A percentile compares a stretch with the other conserved stretches of the same genome.
Evolutionary conservation across 2,329 filamentous ascomycete species (phyloP).

Genomic region (Neofusicoccum cordaticola): DNA sequence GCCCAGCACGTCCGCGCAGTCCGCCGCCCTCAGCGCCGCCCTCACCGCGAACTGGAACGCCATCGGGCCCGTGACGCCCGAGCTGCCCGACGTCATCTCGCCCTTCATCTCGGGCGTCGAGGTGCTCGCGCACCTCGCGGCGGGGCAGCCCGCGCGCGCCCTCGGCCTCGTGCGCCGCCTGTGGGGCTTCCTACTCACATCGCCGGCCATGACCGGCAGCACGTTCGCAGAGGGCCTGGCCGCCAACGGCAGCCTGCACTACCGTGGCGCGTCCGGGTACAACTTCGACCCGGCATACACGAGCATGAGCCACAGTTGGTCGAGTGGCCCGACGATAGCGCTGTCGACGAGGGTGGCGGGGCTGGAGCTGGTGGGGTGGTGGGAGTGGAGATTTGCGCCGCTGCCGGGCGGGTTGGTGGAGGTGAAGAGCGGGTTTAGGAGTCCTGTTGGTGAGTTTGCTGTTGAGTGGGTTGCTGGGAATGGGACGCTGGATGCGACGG

Average conservation of each 20-base stretch:
- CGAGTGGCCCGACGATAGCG: constrained; percentile 30
- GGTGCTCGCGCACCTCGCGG: constrained; percentile 55
- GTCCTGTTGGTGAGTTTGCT: constrained; percentile 36
- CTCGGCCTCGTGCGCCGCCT: constrained; percentile 54
- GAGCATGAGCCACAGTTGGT: constrained; percentile 44
- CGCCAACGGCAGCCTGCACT: constrained; percentile 50
- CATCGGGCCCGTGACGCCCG: constrained; percentile 55
- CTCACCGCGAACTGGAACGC: constrained; percentile 55
- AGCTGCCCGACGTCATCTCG: constrained; percentile 56
- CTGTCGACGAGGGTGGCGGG: constrained; percentile 45
- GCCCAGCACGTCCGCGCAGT: constrained; percentile 49
- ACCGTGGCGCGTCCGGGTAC: constrained; percentile 39
- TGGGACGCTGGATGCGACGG: background rate
- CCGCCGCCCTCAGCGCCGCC: constrained; percentile 42
- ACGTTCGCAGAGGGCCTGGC: constrained; percentile 61
- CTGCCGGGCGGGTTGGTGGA: constrained; percentile 43
- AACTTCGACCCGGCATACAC: constrained; percentile 39
- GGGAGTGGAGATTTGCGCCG: constrained; percentile 45
- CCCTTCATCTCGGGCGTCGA: constrained; percentile 60
- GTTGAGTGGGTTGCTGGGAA: constrained; percentile 16
- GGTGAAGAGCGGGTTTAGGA: constrained; percentile 47
- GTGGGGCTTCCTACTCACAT: constrained; percentile 62
- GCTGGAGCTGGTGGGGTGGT: constrained; percentile 41
- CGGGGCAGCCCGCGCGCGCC: constrained; percentile 49
- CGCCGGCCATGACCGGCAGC: constrained; percentile 55